A percentile compares a stretch with the other conserved stretches of the same genome.
Evolutionary conservation across 305 asterid genomes (phyloP).

Genomic region (Striga hermonthica): DNA sequence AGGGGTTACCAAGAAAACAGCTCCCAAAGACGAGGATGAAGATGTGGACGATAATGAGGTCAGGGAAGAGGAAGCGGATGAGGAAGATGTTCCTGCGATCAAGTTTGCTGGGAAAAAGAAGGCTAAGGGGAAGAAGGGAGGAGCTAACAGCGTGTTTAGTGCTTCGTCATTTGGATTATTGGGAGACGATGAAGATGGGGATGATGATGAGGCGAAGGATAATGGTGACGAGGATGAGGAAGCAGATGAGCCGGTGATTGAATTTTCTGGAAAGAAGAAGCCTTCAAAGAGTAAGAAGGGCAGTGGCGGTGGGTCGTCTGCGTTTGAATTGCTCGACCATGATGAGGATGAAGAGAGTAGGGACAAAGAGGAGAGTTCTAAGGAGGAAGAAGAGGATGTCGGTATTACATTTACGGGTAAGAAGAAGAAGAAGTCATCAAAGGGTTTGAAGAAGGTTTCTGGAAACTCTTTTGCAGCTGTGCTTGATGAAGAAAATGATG

Average conservation of each 20-base stretch:
- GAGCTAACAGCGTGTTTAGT: conserved; percentile 37
- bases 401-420: conserved; percentile 48
- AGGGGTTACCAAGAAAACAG: conserved; percentile 47
- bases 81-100: conserved; percentile 40
- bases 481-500: conserved; percentile 55
- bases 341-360: conserved; percentile 42
- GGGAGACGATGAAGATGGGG: conserved; percentile 58
- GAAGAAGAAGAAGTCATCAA: conserved; percentile 54
- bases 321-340: conserved; percentile 40
- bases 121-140: conserved; percentile 54
- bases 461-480: conserved; percentile 46
- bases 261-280: conserved; percentile 58
- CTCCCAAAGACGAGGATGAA: conserved; percentile 43
- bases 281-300: conserved; percentile 54
- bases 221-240: conserved; percentile 52
- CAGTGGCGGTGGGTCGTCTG: conserved; percentile 36
- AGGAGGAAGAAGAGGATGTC: conserved; percentile 45
- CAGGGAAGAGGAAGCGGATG: conserved; percentile 40
- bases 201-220: conserved; percentile 35
- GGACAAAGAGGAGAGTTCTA: conserved; percentile 38
- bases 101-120: conserved; percentile 60
- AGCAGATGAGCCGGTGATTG: conserved; percentile 34
- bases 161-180: conserved; percentile 54
- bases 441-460: conserved; percentile 44
- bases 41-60: conserved; percentile 36